Evolutionary conservation across 2,329 filamentous ascomycete species (phyloP).

Genomic region (Didymella glomerata): DNA sequence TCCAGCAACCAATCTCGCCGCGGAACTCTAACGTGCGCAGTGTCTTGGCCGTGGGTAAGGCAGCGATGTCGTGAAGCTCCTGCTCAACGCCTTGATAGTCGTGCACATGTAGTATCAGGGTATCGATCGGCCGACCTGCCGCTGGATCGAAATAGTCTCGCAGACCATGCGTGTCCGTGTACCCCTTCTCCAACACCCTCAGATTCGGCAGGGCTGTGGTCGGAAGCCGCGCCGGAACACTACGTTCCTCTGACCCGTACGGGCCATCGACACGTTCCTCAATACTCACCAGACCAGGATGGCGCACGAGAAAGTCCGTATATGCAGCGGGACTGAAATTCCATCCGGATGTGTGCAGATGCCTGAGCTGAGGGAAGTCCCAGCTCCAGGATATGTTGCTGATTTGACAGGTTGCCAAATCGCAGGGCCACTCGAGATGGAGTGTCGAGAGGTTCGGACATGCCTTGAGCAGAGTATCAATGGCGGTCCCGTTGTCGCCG

Average conservation of each 20-base stretch:
- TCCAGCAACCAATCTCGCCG: neutral
- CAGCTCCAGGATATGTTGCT: conserved; percentile 1
- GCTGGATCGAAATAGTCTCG: neutral
- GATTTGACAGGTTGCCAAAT: neutral
- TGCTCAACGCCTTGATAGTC: neutral
- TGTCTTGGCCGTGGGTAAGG: neutral
- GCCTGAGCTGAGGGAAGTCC: neutral
- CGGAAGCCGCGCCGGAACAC: neutral
- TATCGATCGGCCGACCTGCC: neutral
- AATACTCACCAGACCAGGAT: neutral
- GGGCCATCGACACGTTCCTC: conserved; percentile 2
- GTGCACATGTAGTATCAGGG: neutral
- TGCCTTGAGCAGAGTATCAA: neutral
- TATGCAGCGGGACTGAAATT: neutral
- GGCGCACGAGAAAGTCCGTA: neutral
- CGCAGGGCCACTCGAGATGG: conserved; percentile 3
- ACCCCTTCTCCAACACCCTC: neutral
- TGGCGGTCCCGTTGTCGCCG: neutral
- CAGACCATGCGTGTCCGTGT: neutral
- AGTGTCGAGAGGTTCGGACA: conserved; percentile 1
- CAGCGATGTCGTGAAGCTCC: neutral
- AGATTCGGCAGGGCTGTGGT: neutral
- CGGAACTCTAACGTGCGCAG: neutral
- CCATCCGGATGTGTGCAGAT: neutral
- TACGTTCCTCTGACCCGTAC: neutral